phyloP scores from a whole-genome alignment of 176 grass and related monocot species.

The barley (Hordeum vulgare) region MorexV3_pseudomolecules_assembly NC_058518.1:278076441-278076940 shows the following conservation, averaged over 20 bases:
- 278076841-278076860: not conserved
- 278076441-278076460: not conserved
- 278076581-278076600: not conserved
- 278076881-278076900: not conserved
- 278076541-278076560: too few species aligned
- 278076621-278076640: not conserved
- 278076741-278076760: too few species aligned
- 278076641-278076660: not conserved
- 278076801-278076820: too few species aligned
- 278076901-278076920: not conserved
- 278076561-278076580: not conserved
- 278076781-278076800: too few species aligned
- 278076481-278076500: not conserved
- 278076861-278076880: not conserved
- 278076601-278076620: not conserved
- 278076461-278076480: not conserved
- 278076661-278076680: not conserved
- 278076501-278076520: not conserved
- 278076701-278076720: not conserved
- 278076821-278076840: too few species aligned
- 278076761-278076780: too few species aligned
- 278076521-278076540: not conserved
- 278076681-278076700: not conserved
- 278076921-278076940: not conserved
- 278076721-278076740: not conserved